phyloP scores from a whole-genome alignment of 23 red algal species.

The Pyropia haitanensis region DNA sequence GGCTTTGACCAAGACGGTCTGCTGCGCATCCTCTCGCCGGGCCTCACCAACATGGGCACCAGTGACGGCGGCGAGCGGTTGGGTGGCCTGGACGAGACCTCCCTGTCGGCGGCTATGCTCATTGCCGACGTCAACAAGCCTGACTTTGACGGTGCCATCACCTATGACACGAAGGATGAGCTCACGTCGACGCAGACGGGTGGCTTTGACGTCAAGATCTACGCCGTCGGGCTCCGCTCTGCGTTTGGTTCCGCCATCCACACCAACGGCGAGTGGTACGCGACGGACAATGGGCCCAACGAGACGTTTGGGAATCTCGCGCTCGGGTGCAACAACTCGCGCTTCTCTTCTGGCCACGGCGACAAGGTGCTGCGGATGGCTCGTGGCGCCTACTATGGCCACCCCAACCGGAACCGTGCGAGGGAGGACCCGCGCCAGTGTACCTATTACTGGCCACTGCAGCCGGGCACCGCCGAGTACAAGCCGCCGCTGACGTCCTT shows the following conservation, averaged over 20 bases:
- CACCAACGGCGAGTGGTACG: constrained; percentile 39
- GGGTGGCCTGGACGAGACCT: constrained; percentile 29
- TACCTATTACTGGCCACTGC: constrained; percentile 31
- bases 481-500: background rate
- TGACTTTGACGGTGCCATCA: constrained; percentile 25
- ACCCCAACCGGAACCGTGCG: constrained; percentile 55
- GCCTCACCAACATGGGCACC: constrained; percentile 40
- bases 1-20: constrained; percentile 28
- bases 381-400: constrained; percentile 31
- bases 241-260: constrained; percentile 28
- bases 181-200: constrained; percentile 9
- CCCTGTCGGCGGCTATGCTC: constrained; percentile 33
- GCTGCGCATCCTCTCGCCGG: constrained; percentile 27
- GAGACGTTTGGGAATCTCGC: constrained; percentile 37
- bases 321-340: constrained; percentile 13
- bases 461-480: constrained; percentile 29
- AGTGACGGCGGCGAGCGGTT: constrained; percentile 16
- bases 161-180: constrained; percentile 29
- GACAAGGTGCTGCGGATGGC: constrained; percentile 22
- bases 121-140: constrained; percentile 29
- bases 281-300: constrained; percentile 62
- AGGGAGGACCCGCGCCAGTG: constrained; percentile 42
- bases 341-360: constrained; percentile 15
- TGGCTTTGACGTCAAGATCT: constrained; percentile 25
- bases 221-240: constrained; percentile 35